phyloP scores from a whole-genome alignment of 306 rosid species.

The Glycine tomentella region DNA sequence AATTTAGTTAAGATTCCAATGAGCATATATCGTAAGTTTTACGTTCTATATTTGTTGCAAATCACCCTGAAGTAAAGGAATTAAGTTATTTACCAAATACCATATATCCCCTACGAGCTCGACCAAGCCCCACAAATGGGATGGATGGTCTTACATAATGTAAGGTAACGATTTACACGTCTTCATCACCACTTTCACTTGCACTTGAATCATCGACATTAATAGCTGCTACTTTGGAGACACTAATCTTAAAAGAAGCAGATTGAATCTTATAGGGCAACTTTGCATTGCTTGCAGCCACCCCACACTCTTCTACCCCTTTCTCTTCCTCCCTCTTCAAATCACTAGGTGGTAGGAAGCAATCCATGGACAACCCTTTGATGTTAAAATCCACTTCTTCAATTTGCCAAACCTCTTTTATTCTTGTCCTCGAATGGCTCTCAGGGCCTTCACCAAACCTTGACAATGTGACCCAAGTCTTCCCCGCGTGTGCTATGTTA shows the following conservation, averaged over 20 bases:
- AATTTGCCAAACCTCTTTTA: conserved; percentile 84
- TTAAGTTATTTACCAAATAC: background rate
- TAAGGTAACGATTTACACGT: conserved; percentile 18
- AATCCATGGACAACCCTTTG: conserved; percentile 79
- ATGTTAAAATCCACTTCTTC: conserved; percentile 96
- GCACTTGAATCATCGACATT: conserved; percentile 55
- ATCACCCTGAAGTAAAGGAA: background rate
- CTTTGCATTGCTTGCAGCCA: conserved; percentile 23
- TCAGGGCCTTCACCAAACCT: conserved; percentile 73
- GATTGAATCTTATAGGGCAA: conserved; percentile 64
- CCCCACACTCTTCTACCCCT: conserved; percentile 26
- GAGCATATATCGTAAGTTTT: too few species aligned
- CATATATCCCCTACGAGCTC: conserved; percentile 8
- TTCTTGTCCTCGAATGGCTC: conserved; percentile 68
- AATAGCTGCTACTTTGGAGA: conserved; percentile 78
- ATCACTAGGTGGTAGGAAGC: conserved; percentile 87
- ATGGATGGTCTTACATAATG: conserved; percentile 36
- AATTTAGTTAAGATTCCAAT: too few species aligned
- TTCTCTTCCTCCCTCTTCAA: conserved; percentile 67
- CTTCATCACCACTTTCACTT: conserved; percentile 42
- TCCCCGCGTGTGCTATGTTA: conserved; percentile 79
- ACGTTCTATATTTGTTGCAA: too few species aligned
- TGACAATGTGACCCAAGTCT: conserved; percentile 66
- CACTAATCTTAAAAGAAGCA: conserved; percentile 60
- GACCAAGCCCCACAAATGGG: conserved; percentile 8